Evolutionary conservation across 257 asterid genomes (phyloP).

Genomic region (Galeopsis tetrahit): DNA sequence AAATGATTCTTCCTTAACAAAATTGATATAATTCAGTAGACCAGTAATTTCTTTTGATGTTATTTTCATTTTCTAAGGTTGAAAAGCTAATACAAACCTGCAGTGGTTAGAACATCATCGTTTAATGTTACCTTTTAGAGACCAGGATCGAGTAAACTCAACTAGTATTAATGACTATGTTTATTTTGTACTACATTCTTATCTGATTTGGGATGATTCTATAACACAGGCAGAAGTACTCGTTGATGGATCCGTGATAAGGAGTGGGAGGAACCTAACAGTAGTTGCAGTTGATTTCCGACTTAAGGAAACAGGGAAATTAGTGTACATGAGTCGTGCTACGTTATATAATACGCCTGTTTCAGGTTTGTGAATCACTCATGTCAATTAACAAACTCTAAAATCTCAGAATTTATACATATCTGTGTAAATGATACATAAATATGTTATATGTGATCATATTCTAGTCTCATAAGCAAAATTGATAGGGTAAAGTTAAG

Average conservation of each 20-base stretch:
- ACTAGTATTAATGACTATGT: neutral
- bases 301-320: slow-evolving; percentile 54
- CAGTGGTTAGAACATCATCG: too few species aligned
- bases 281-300: slow-evolving; percentile 68
- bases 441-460: neutral
- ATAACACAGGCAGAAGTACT: slow-evolving; percentile 58
- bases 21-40: too few species aligned
- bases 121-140: too few species aligned
- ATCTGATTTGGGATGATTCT: slow-evolving; percentile 29
- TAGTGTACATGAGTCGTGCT: slow-evolving; percentile 66
- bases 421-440: neutral
- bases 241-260: slow-evolving; percentile 62
- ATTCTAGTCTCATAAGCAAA: neutral
- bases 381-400: neutral
- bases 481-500: neutral
- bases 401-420: neutral
- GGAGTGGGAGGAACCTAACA: slow-evolving; percentile 87
- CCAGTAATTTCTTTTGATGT: too few species aligned
- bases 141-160: too few species aligned
- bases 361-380: slow-evolving; percentile 59
- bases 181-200: slow-evolving; percentile 3
- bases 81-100: neutral
- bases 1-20: too few species aligned
- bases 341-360: slow-evolving; percentile 68
- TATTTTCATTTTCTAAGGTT: neutral